A percentile compares a stretch with the other conserved stretches of the same genome.
Conservation (phyloP, 345 rosid genomes). For the Sapria himalayana region DNA sequence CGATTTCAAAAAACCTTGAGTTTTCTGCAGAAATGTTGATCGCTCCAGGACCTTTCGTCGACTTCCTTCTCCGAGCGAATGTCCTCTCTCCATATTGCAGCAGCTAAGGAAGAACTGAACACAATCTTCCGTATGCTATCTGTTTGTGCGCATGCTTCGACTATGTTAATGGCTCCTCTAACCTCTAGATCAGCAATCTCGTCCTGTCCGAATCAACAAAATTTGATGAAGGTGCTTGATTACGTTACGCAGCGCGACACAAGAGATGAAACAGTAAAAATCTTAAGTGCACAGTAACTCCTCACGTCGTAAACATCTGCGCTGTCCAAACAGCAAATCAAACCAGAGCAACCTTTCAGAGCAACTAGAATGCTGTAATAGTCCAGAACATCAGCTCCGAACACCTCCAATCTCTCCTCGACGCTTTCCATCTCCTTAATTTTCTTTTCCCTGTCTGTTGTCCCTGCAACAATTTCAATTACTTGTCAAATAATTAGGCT, state of each 20-base stretch:
- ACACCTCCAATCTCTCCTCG: conserved; percentile 34
- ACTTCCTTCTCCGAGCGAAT: conserved; percentile 33
- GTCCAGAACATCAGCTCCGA: conserved; percentile 43
- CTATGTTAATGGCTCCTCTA: conserved; percentile 64
- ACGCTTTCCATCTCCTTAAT: conserved; percentile 40
- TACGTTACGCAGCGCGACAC: too few species aligned
- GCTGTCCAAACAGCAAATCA: conserved; percentile 56
- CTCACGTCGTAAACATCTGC: conserved; percentile 50
- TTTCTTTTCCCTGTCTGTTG: conserved; percentile 33
- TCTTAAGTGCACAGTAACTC: too few species aligned
- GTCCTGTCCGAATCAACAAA: conserved; percentile 17
- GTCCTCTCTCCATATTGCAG: conserved; percentile 67
- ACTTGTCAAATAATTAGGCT: too few species aligned
- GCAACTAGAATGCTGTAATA: conserved; percentile 61
- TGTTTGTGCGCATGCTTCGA: conserved; percentile 79
- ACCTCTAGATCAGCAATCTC: conserved; percentile 44
- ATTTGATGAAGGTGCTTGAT: not conserved
- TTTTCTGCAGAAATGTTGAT: conserved; percentile 44
- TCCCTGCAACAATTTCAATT: conserved; percentile 18
- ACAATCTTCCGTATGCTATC: conserved; percentile 37
- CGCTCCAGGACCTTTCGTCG: conserved; percentile 74
- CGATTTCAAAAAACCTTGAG: conserved; percentile 65
- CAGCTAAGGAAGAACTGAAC: conserved; percentile 53
- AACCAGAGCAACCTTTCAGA: conserved; percentile 41
- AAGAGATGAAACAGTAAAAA: too few species aligned